A percentile compares a stretch with the other conserved stretches of the same genome.
These are phyloP conservation scores for Corymbia calophylla DNA, from an alignment of 441 rosid genomes.

Conservation along the genomic window DNA sequence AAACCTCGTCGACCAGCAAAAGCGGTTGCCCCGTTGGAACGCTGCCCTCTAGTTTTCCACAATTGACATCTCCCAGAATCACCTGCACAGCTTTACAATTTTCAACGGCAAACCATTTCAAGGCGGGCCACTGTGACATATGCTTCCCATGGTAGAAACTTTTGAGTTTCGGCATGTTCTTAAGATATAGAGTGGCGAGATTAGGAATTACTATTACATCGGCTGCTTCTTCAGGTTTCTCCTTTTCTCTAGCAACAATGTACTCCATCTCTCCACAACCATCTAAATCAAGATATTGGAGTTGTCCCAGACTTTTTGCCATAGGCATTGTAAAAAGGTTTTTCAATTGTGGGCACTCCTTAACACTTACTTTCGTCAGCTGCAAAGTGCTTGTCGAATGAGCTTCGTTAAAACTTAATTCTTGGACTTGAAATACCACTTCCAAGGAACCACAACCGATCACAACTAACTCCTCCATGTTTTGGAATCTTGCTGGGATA, in stretches of 20 bases:
- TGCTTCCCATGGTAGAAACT: rapidly evolving
- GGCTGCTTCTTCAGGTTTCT: rapidly evolving
- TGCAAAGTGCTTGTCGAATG: too few relatives aligned
- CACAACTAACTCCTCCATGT: too few relatives aligned
- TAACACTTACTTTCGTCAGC: too few relatives aligned
- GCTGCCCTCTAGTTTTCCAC: rapidly evolving
- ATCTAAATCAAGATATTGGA: rapidly evolving
- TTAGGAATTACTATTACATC: neutral
- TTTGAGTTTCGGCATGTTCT: neutral
- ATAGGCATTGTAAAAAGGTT: rapidly evolving
- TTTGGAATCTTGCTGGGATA: too few relatives aligned
- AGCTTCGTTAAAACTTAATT: too few relatives aligned
- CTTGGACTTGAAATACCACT: too few relatives aligned
- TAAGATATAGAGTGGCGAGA: neutral
- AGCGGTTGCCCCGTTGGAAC: rapidly evolving
- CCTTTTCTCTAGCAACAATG: rapidly evolving
- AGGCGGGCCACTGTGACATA: neutral
- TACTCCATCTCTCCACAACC: neutral
- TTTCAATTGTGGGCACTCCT: rapidly evolving
- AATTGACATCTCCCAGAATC: rapidly evolving
- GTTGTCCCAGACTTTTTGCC: neutral
- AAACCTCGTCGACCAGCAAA: neutral
- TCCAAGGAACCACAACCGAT: too few relatives aligned
- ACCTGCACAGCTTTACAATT: neutral
- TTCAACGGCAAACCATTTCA: neutral